These are phyloP conservation scores for Fonsecaea nubica DNA, from an alignment of 2,329 filamentous ascomycete species.

Conservation along the genomic window DNA sequence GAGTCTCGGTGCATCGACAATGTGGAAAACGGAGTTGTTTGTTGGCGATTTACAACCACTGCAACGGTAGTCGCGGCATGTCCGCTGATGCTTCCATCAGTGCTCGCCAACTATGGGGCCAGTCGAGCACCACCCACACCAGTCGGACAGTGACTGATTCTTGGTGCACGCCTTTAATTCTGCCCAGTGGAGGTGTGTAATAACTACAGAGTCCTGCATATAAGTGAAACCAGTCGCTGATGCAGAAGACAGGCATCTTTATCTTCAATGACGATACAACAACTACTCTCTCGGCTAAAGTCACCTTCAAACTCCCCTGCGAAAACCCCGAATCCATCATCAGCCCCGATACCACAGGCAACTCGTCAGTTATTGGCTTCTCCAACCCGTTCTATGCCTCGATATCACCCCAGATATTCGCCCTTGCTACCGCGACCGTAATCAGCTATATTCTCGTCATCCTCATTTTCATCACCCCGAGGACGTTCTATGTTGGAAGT, in stretches of 20 bases:
- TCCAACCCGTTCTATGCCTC: slow-evolving; percentile 92
- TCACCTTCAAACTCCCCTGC: slow-evolving; percentile 58
- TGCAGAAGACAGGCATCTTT: slow-evolving; percentile 44
- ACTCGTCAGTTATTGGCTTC: slow-evolving; percentile 67
- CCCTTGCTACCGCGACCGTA: slow-evolving; percentile 87
- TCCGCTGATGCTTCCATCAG: slow-evolving; percentile 34
- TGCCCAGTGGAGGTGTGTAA: slow-evolving; percentile 63
- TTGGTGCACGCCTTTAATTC: slow-evolving; percentile 67
- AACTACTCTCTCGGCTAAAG: slow-evolving; percentile 56
- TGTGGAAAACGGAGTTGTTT: slow-evolving; percentile 21
- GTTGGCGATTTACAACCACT: slow-evolving; percentile 17
- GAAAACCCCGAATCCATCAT: slow-evolving; percentile 47
- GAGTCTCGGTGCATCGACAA: slow-evolving; percentile 30
- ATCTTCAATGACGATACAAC: slow-evolving; percentile 51
- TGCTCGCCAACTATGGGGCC: slow-evolving; percentile 40
- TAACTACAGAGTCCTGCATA: not conserved
- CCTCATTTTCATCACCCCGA: slow-evolving; percentile 92
- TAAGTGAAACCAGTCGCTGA: slow-evolving; percentile 8
- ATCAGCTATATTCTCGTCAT: slow-evolving; percentile 91
- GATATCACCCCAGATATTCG: slow-evolving; percentile 90
- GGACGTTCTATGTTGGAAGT: slow-evolving; percentile 87
- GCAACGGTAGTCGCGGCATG: slow-evolving; percentile 35
- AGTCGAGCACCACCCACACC: slow-evolving; percentile 41
- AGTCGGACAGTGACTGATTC: slow-evolving; percentile 46
- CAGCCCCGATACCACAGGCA: slow-evolving; percentile 42